These are phyloP conservation scores for Perkinsus olseni DNA, from an alignment of 169 alveolate species.

Conservation along the genomic window DNA sequence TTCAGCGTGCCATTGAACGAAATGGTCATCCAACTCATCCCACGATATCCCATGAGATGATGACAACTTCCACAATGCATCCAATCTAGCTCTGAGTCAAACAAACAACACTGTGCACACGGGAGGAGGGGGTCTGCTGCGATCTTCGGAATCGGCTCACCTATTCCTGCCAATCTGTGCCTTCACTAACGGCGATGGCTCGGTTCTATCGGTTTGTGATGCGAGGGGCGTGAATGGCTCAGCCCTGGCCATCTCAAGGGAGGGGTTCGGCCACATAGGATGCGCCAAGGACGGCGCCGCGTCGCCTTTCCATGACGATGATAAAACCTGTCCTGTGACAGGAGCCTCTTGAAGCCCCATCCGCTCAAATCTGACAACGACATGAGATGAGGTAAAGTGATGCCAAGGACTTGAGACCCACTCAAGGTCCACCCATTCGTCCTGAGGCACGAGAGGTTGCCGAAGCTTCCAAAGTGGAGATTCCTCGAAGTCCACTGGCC, in stretches of 20 bases:
- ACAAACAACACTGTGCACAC: neutral
- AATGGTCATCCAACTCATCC: constrained; percentile 25
- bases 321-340: neutral
- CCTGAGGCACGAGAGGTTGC: neutral
- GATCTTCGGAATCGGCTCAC: neutral
- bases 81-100: constrained; percentile 16
- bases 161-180: neutral
- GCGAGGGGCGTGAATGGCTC: constrained; percentile 16
- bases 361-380: neutral
- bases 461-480: neutral
- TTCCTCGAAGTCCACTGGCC: neutral
- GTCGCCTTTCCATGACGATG: neutral
- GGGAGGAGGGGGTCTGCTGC: constrained; percentile 11
- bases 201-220: neutral
- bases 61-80: constrained; percentile 21
- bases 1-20: neutral
- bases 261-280: constrained; percentile 30
- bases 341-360: neutral
- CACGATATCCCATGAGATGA: constrained; percentile 24
- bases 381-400: neutral
- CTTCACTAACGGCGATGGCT: neutral
- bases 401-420: neutral
- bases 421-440: neutral
- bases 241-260: constrained; percentile 24
- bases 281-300: constrained; percentile 7